phyloP scores from a whole-genome alignment of 164 flowering plant genomes.

The Brasenia schreberi region DNA sequence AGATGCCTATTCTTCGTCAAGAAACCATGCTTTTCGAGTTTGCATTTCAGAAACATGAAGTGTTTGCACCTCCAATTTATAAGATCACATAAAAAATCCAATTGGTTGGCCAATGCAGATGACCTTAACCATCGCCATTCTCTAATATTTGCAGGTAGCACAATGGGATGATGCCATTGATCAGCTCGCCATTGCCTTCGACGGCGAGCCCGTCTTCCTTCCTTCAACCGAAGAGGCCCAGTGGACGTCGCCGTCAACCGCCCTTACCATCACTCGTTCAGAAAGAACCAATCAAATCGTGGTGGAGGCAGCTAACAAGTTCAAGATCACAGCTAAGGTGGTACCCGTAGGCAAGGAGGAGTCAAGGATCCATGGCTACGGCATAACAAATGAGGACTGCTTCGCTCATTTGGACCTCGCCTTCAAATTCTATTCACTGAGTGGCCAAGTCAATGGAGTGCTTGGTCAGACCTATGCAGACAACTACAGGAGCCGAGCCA shows the following conservation, averaged over 20 bases:
- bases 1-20: too few species aligned
- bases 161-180: constrained; percentile 1
- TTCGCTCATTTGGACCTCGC: constrained; percentile 31
- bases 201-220: constrained; percentile 2
- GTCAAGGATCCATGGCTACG: constrained; percentile 14
- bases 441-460: neutral
- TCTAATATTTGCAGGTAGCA: neutral
- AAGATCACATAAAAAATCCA: too few species aligned
- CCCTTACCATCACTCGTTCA: constrained; percentile 50
- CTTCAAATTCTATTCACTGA: constrained; percentile 1
- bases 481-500: constrained; percentile 1
- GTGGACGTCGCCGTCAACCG: constrained; percentile 17
- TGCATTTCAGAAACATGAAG: too few species aligned
- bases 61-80: too few species aligned
- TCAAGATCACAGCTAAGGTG: constrained; percentile 1
- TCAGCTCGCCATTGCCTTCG: neutral
- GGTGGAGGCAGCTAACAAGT: neutral
- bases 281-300: constrained; percentile 14
- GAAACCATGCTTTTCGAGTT: too few species aligned
- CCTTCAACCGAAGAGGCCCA: constrained; percentile 44
- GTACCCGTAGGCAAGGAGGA: constrained; percentile 2
- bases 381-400: constrained; percentile 42
- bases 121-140: too few species aligned
- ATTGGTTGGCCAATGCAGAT: too few species aligned
- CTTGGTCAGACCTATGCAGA: constrained; percentile 2